phyloP scores from a whole-genome alignment of 495 filamentous ascomycete genomes.

The Penicillium canescens region DNA sequence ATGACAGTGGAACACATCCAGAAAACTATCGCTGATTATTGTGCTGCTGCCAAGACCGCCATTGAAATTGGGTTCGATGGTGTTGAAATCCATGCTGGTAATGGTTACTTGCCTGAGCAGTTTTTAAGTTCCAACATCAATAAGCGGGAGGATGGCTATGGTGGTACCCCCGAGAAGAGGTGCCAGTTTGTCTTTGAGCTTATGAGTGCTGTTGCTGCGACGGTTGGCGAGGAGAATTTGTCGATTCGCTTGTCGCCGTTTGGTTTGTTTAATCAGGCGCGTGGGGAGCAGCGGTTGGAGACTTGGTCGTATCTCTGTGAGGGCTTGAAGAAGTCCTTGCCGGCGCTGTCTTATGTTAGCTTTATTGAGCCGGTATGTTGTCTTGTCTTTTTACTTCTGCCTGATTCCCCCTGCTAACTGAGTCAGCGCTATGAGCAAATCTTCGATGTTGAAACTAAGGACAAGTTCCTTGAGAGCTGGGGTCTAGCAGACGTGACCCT shows the following conservation, averaged over 20 bases:
- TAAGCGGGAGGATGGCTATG: constrained; percentile 51
- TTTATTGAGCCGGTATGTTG: constrained; percentile 51
- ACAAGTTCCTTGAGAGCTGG: constrained; percentile 44
- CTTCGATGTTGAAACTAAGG: constrained; percentile 44
- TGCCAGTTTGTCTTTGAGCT: constrained; percentile 48
- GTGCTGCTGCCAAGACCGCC: constrained; percentile 58
- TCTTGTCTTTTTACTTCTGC: neutral
- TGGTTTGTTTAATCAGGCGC: constrained; percentile 50
- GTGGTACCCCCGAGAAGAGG: constrained; percentile 52
- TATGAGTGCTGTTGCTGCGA: constrained; percentile 27
- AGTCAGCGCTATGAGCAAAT: constrained; percentile 50
- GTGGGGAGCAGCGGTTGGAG: constrained; percentile 36
- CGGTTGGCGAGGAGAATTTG: constrained; percentile 30
- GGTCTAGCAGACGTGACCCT: constrained; percentile 40
- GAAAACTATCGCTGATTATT: constrained; percentile 47
- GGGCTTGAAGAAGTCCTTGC: constrained; percentile 48
- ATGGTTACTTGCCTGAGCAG: constrained; percentile 57
- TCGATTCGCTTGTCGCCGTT: constrained; percentile 50
- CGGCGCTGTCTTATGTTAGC: constrained; percentile 50
- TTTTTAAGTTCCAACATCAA: constrained; percentile 54
- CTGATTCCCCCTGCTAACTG: neutral
- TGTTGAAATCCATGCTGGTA: constrained; percentile 55
- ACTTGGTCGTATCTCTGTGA: constrained; percentile 51
- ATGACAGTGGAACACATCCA: constrained; percentile 47
- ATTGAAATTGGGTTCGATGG: constrained; percentile 64